Evolutionary conservation across 2,329 filamentous ascomycete genomes (phyloP).

Genomic region (Venturiaceae sp.): DNA sequence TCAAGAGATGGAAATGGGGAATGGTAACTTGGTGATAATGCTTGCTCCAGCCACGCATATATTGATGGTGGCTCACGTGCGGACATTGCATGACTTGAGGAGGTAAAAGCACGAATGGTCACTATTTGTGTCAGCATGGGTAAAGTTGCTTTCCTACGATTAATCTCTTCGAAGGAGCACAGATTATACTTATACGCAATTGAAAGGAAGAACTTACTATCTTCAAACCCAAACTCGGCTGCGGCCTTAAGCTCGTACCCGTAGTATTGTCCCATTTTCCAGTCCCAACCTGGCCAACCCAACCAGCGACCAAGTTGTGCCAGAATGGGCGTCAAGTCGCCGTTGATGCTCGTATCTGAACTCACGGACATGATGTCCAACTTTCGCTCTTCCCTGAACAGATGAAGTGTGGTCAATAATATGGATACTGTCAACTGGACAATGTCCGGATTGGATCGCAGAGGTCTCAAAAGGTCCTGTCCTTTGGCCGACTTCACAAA

Average conservation of each 20-base stretch:
- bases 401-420: slow-evolving; percentile 66
- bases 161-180: not conserved
- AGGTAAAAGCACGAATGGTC: slow-evolving; percentile 1
- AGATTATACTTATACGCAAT: not conserved
- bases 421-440: not conserved
- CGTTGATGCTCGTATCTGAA: slow-evolving; percentile 24
- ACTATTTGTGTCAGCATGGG: not conserved
- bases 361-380: slow-evolving; percentile 45
- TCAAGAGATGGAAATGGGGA: slow-evolving; percentile 25
- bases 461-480: not conserved
- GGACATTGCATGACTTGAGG: slow-evolving; percentile 12
- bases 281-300: slow-evolving; percentile 57
- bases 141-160: not conserved
- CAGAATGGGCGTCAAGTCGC: slow-evolving; percentile 60
- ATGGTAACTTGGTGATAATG: slow-evolving; percentile 20
- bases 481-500: not conserved
- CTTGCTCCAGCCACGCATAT: slow-evolving; percentile 38
- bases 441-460: not conserved
- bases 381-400: slow-evolving; percentile 84
- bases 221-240: slow-evolving; percentile 46
- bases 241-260: slow-evolving; percentile 49
- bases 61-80: slow-evolving; percentile 45
- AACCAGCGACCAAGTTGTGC: slow-evolving; percentile 79
- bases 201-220: slow-evolving; percentile 23
- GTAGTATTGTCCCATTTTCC: slow-evolving; percentile 43